phyloP scores from a whole-genome alignment of 805 yeast species.

The Maudiozyma barnettii region DNA sequence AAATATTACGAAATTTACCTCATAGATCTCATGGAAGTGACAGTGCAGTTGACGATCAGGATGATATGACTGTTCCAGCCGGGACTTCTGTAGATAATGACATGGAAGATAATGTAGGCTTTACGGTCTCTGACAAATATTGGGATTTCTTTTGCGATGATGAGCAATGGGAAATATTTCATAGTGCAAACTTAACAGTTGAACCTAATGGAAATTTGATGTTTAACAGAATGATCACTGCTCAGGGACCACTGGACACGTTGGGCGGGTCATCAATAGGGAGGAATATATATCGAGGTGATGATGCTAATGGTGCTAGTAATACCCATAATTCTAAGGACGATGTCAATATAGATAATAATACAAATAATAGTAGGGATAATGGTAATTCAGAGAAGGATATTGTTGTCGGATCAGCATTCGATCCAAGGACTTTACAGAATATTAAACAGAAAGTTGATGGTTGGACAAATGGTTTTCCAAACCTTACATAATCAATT shows the following conservation, averaged over 20 bases:
- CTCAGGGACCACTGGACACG: background rate
- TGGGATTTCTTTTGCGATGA: slow-evolving; percentile 29
- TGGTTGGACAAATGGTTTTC: slow-evolving; percentile 3
- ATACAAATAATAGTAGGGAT: background rate
- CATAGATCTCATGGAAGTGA: background rate
- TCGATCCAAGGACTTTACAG: slow-evolving; percentile 2
- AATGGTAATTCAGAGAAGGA: background rate
- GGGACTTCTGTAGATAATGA: background rate
- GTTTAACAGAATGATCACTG: background rate
- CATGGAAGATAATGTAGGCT: too few relatives aligned
- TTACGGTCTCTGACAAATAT: slow-evolving; percentile 9
- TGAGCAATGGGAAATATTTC: slow-evolving; percentile 25
- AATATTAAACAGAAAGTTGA: background rate
- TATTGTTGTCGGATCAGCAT: slow-evolving; percentile 2
- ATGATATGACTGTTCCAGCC: too few relatives aligned
- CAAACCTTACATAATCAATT: background rate
- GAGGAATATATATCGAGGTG: background rate
- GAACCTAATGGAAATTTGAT: slow-evolving; percentile 19
- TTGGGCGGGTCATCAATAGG: background rate
- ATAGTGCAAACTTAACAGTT: slow-evolving; percentile 10
- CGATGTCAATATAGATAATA: background rate
- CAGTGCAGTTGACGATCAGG: background rate
- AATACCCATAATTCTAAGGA: background rate
- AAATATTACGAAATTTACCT: background rate
- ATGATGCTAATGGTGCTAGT: background rate